Evolutionary conservation across 1,139 yeast species (phyloP), one percentile per base, ranked within the genome.

Genomic region (Zygosaccharomyces sapae): DNA sequence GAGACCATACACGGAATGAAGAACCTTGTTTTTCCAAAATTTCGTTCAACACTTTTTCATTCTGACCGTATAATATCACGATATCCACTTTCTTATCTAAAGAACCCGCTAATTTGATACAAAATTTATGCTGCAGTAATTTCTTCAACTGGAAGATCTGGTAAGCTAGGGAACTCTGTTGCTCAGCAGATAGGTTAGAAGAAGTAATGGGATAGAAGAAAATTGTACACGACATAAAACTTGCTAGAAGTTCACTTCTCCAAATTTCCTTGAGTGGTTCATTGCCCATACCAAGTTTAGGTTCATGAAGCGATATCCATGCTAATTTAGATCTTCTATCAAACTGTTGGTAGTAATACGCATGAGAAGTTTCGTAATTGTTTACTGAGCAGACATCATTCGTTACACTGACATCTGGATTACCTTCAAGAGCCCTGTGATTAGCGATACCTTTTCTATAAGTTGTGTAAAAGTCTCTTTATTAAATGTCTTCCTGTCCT

Each of bases 331-430:
- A 58, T 13, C 50, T 48, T 31, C 53, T 55, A 24, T 59, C 60
- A 16, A 56, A 33, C 33, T 56, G 58, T 40, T 61, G 66, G 30
- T 57, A 54, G 33, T 48, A 54, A 16, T 49, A 47, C 0, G 55
- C 57, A 20, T 56, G 54, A 2, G 58, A 52, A 8, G 46, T 41
- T 38, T 59, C 63, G 46, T 53, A 61, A 37, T 61, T 61, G 10
- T 48, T 38, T 3, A 46, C 41, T 9, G 62, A 55, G 43, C 63
- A 61, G 18, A 62, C 56, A 45, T 61, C 47, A 45, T 61, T 62
- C 18, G 66, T 59, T 10, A 51, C 59, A 47, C 57, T 57, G 5
- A 49, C 55, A 7, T 24, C 16, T 3, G 51, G 41, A 38, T 50
- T 47, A 3, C 41, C 45, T 7, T 33, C 40, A 8, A 62, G 44